These are phyloP conservation scores for Noccaea caerulescens DNA, from an alignment of 345 rosid species.

Conservation along the genomic window DNA sequence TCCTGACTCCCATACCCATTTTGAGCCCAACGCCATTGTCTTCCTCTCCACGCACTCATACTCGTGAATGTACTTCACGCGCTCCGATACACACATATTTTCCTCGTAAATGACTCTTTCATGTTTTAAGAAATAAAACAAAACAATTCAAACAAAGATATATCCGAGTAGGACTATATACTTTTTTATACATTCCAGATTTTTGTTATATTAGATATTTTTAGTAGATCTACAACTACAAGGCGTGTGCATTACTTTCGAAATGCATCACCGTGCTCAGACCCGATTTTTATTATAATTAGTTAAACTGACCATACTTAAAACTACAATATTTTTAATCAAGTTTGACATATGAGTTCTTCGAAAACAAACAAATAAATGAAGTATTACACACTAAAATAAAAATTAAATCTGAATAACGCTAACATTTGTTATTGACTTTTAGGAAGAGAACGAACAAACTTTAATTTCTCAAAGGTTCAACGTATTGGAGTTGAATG, in stretches of 20 bases:
- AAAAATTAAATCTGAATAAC: no score
- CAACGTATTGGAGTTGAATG: constrained; percentile 32
- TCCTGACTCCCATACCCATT: constrained; percentile 33
- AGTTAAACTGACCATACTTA: not conserved
- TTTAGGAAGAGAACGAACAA: constrained; percentile 15
- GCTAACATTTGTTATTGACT: constrained; percentile 33
- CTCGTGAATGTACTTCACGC: not conserved
- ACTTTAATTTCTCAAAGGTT: constrained; percentile 1
- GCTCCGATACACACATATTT: constrained; percentile 5
- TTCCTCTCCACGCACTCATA: constrained; percentile 7
- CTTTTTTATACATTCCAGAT: not conserved
- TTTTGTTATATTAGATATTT: not conserved
- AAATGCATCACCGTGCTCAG: not conserved
- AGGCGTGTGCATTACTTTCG: constrained; percentile 17
- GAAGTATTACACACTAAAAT: no score
- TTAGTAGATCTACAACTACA: constrained; percentile 17
- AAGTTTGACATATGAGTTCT: not conserved
- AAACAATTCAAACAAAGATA: constrained; percentile 31
- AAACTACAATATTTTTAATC: not conserved
- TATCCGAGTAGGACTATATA: not conserved
- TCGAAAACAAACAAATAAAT: not conserved
- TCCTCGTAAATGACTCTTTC: constrained; percentile 16
- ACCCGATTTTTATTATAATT: not conserved
- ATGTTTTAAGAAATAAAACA: constrained; percentile 22
- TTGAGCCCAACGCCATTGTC: constrained; percentile 32